Percentiles rank a stretch among this genome's conserved stretches.
Evolutionary conservation across 306 rosid species (phyloP).

Genomic region (Quercus engelmannii): DNA sequence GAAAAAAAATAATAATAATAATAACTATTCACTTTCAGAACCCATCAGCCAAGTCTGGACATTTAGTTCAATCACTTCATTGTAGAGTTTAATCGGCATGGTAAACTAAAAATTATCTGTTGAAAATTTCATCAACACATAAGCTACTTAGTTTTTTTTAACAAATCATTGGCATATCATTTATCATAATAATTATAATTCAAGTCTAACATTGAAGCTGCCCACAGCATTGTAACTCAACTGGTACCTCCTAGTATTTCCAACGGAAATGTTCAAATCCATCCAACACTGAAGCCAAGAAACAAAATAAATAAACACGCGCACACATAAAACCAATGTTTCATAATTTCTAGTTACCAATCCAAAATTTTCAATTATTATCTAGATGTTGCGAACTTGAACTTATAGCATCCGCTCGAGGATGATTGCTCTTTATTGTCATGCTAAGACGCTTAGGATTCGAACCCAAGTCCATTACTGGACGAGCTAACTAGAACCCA

Average conservation of each 20-base stretch:
- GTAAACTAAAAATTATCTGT: not conserved
- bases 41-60: not conserved
- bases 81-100: not conserved
- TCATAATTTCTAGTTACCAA: not conserved
- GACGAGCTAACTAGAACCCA: no score
- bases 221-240: no score
- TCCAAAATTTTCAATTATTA: no score
- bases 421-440: no score
- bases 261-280: no score
- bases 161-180: not conserved
- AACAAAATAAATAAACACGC: not conserved
- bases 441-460: no score
- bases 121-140: not conserved
- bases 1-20: not conserved
- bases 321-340: not conserved
- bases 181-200: not conserved
- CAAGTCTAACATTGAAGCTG: not conserved
- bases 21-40: conserved; percentile 15
- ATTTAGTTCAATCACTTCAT: not conserved
- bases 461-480: no score
- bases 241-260: no score
- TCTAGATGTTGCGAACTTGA: no score
- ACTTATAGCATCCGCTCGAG: no score
- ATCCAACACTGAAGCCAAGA: not conserved
- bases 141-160: not conserved